Evolutionary conservation across 2,329 filamentous ascomycete genomes (phyloP).

Genomic region (Xylariaceae sp.): DNA sequence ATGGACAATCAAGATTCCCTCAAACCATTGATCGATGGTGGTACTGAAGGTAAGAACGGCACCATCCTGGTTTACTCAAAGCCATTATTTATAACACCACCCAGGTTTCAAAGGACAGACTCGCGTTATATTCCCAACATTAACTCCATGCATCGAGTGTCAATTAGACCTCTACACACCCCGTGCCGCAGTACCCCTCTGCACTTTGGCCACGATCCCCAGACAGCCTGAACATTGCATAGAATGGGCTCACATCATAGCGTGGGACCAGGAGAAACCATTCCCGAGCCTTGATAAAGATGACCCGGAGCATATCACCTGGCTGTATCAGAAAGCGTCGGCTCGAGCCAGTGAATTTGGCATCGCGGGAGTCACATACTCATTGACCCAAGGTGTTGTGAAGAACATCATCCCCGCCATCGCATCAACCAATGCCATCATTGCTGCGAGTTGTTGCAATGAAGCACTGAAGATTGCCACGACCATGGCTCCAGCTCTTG

Average conservation of each 20-base stretch:
- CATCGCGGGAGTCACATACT: constrained; percentile 90
- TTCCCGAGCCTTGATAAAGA: constrained; percentile 90
- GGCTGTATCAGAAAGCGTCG: constrained; percentile 86
- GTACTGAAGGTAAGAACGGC: constrained; percentile 69
- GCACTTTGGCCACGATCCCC: constrained; percentile 93
- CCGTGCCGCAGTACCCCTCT: constrained; percentile 93
- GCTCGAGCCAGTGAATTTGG: constrained; percentile 81
- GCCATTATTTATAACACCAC: constrained; percentile 13
- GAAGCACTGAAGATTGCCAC: constrained; percentile 95
- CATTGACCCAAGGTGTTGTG: constrained; percentile 92
- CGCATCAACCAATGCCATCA: constrained; percentile 94
- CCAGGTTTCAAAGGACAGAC: constrained; percentile 93
- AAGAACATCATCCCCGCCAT: constrained; percentile 99
- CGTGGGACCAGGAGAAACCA: constrained; percentile 84
- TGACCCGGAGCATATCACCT: constrained; percentile 94
- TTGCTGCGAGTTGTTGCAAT: constrained; percentile 93
- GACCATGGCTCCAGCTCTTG: constrained; percentile 74
- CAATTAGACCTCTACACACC: constrained; percentile 98
- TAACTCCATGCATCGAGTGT: constrained; percentile 96
- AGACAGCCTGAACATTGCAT: constrained; percentile 97
- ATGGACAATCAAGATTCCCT: constrained; percentile 76
- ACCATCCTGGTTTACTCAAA: constrained; percentile 1
- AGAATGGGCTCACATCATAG: constrained; percentile 98
- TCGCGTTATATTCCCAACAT: constrained; percentile 83
- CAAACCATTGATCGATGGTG: constrained; percentile 93